These are phyloP conservation scores for Metarhizium album DNA, from an alignment of 2,329 filamentous ascomycete species.

Conservation along the genomic window DNA sequence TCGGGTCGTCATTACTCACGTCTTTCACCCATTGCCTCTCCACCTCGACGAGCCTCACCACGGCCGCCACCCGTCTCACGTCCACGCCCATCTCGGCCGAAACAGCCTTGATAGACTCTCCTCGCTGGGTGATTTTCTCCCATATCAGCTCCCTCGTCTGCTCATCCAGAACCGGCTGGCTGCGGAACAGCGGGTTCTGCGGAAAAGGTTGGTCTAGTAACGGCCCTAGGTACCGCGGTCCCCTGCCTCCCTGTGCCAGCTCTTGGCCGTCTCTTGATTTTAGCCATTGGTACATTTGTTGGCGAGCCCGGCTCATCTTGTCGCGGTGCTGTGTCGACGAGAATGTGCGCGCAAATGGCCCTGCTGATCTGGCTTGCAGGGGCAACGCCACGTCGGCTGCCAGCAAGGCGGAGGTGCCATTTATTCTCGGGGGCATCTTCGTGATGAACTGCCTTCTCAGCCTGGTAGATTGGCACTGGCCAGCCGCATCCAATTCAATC, in stretches of 20 bases:
- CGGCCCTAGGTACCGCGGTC: constrained; percentile 28
- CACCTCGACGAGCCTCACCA: constrained; percentile 75
- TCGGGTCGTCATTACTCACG: constrained; percentile 48
- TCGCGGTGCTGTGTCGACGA: constrained; percentile 27
- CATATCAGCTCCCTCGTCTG: constrained; percentile 64
- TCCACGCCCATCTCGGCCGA: constrained; percentile 70
- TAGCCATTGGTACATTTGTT: constrained; percentile 29
- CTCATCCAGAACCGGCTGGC: constrained; percentile 64
- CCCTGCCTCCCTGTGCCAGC: constrained; percentile 14
- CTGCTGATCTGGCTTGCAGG: constrained; percentile 1
- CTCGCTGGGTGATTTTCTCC: constrained; percentile 50
- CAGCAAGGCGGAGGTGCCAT: constrained; percentile 18
- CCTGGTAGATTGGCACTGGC: not conserved
- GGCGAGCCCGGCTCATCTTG: constrained; percentile 26
- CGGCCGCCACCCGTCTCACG: constrained; percentile 73
- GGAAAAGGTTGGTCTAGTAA: constrained; percentile 55
- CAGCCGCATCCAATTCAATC: not conserved
- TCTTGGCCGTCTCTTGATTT: constrained; percentile 15
- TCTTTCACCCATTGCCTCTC: constrained; percentile 67
- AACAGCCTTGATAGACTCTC: constrained; percentile 62
- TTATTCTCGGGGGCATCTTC: constrained; percentile 12
- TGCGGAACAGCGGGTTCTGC: constrained; percentile 58
- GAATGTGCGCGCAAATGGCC: constrained; percentile 21
- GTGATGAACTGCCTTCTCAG: not conserved
- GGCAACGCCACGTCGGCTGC: constrained; percentile 8